phyloP scores from a whole-genome alignment of 1,284 basidiomycete genomes.

The Thecaphora thlaspeos region DNA sequence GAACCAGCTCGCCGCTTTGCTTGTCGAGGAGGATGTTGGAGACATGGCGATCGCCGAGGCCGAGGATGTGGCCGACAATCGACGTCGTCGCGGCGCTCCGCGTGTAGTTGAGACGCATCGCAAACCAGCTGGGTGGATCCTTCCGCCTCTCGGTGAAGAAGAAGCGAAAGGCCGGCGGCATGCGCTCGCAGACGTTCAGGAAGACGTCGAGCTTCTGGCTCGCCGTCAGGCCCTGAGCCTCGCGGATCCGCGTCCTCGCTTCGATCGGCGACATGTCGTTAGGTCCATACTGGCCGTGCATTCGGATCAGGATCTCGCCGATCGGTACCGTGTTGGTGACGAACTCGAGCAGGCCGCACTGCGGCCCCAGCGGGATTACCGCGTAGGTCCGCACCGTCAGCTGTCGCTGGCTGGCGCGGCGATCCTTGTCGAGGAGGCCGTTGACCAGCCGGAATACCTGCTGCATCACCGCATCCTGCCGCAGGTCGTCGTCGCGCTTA shows the following conservation, averaged over 20 bases:
- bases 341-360: conserved; percentile 87
- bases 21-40: conserved; percentile 90
- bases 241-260: conserved; percentile 25
- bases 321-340: conserved; percentile 77
- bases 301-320: conserved; percentile 65
- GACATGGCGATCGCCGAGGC: conserved; percentile 87
- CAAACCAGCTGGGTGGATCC: conserved; percentile 84
- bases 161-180: conserved; percentile 86
- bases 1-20: conserved; percentile 78
- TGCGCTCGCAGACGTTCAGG: conserved; percentile 64
- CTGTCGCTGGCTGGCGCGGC: conserved; percentile 71
- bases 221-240: conserved; percentile 16
- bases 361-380: conserved; percentile 78
- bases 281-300: conserved; percentile 62
- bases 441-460: conserved; percentile 94
- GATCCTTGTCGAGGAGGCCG: conserved; percentile 70
- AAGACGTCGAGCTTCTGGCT: conserved; percentile 60
- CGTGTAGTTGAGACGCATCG: conserved; percentile 85
- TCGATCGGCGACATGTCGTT: conserved; percentile 28
- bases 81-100: conserved; percentile 89
- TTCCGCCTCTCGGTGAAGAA: conserved; percentile 89
- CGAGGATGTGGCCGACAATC: conserved; percentile 89
- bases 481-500: conserved; percentile 84
- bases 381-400: conserved; percentile 80
- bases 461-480: conserved; percentile 98